phyloP scores from a whole-genome alignment of 345 rosid species.

The Syzygium aromaticum region DNA sequence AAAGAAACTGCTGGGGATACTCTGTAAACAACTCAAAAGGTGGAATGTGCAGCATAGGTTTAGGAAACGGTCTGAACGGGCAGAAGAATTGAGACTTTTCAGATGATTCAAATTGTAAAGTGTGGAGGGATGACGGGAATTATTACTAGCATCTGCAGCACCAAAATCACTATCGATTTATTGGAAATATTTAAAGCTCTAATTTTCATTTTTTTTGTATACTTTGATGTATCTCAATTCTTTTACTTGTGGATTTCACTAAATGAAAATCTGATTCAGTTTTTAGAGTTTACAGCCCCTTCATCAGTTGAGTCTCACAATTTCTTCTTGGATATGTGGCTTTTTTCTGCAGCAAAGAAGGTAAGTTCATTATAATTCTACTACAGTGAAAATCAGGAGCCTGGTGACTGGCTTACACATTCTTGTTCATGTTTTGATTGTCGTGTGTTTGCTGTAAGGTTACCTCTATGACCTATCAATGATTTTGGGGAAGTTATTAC shows the following conservation, averaged over 20 bases:
- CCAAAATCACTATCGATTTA: conserved; percentile 30
- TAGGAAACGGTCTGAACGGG: conserved; percentile 23
- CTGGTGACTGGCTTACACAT: background rate
- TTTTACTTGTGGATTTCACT: conserved; percentile 22
- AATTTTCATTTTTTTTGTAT: conserved; percentile 14
- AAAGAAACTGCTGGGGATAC: conserved; percentile 29
- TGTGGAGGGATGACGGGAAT: conserved; percentile 31
- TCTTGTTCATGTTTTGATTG: background rate
- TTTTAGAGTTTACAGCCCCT: conserved; percentile 7
- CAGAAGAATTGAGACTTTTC: conserved; percentile 20
- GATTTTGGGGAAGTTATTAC: background rate
- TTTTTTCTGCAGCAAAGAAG: background rate
- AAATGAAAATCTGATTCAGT: conserved; percentile 19
- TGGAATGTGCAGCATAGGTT: conserved; percentile 16
- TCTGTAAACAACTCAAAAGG: conserved; percentile 15
- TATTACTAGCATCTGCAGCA: conserved; percentile 26
- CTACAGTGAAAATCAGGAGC: background rate
- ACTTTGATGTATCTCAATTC: conserved; percentile 44
- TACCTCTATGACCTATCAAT: background rate
- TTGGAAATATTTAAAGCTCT: conserved; percentile 22
- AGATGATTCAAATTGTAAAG: conserved; percentile 29
- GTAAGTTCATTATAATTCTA: background rate
- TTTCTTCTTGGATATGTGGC: background rate
- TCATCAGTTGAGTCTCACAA: background rate
- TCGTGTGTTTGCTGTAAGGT: background rate